Conservation (phyloP, 208 protist genomes). For the Leishmania aethiopica region DNA sequence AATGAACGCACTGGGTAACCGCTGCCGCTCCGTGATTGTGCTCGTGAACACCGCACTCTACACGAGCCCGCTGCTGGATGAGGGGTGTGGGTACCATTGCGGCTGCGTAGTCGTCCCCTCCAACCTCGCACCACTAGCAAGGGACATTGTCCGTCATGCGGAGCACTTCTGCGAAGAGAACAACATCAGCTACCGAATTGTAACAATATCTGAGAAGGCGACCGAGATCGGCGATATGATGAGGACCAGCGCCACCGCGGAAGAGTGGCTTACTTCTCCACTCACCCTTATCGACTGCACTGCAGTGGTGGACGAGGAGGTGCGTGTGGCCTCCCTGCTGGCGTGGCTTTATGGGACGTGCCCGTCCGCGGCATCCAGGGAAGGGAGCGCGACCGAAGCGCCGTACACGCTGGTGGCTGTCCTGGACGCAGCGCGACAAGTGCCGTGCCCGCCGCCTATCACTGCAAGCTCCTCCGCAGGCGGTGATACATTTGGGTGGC, state of each 20-base stretch:
- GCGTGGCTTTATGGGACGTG: conserved; percentile 11
- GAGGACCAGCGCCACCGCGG: background rate
- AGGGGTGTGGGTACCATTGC: conserved; percentile 17
- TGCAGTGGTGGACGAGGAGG: background rate
- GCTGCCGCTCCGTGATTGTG: conserved; percentile 40
- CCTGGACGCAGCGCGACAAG: conserved; percentile 14
- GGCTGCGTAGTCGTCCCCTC: conserved; percentile 22
- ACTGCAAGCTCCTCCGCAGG: background rate
- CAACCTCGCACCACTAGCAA: background rate
- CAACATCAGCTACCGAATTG: background rate
- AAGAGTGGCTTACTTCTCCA: background rate
- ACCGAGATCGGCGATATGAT: background rate
- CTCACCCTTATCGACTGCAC: conserved; percentile 9
- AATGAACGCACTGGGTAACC: conserved; percentile 51
- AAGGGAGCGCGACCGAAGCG: background rate
- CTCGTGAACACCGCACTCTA: conserved; percentile 12
- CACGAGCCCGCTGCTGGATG: background rate
- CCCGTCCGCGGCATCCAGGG: background rate
- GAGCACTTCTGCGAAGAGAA: conserved; percentile 6
- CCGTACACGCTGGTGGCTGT: conserved; percentile 26
- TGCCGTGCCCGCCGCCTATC: conserved; percentile 4
- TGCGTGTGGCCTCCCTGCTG: conserved; percentile 1
- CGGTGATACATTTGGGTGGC: conserved; percentile 28
- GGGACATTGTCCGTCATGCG: background rate
- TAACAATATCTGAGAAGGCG: background rate